Percentiles rank a stretch among this genome's conserved stretches.
Conservation (phyloP, 768 basidiomycete species). For the Podaxis carcinomalis region DNA sequence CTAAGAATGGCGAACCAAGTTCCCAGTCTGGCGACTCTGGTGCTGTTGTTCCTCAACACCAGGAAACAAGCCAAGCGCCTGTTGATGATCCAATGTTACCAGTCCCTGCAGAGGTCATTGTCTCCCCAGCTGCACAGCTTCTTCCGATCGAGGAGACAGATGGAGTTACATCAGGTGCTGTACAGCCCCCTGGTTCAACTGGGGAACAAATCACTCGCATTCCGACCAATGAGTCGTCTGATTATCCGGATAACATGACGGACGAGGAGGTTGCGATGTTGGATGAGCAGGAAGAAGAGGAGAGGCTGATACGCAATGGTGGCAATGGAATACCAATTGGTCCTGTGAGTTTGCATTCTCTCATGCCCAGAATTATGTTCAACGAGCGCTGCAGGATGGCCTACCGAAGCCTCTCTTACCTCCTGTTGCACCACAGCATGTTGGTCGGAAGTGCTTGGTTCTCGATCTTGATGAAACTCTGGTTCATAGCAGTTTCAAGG, state of each 20-base stretch:
- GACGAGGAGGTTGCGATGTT: conserved; percentile 57
- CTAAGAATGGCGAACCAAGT: conserved; percentile 4
- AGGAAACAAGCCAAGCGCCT: conserved; percentile 16
- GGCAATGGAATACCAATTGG: conserved; percentile 95
- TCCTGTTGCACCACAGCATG: conserved; percentile 76
- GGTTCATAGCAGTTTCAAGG: conserved; percentile 98
- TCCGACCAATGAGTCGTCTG: conserved; percentile 33
- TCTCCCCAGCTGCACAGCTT: conserved; percentile 34
- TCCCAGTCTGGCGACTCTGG: not conserved
- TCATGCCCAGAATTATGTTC: not conserved
- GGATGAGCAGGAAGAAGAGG: conserved; percentile 85
- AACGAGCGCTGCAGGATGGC: conserved; percentile 60
- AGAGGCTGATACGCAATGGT: conserved; percentile 81
- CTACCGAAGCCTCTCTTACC: conserved; percentile 81
- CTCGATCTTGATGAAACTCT: conserved; percentile 97
- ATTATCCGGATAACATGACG: conserved; percentile 61
- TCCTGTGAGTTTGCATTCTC: conserved; percentile 51
- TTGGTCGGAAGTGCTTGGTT: conserved; percentile 91
- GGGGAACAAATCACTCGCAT: conserved; percentile 44
- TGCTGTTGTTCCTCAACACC: not conserved
- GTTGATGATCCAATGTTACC: conserved; percentile 27
- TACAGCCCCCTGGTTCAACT: conserved; percentile 86
- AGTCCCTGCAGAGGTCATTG: conserved; percentile 28
- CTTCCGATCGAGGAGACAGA: conserved; percentile 65
- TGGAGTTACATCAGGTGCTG: conserved; percentile 85